Evolutionary conservation across 805 yeast species (phyloP).

Genomic region (Teunomyces barrocoloradensis): DNA sequence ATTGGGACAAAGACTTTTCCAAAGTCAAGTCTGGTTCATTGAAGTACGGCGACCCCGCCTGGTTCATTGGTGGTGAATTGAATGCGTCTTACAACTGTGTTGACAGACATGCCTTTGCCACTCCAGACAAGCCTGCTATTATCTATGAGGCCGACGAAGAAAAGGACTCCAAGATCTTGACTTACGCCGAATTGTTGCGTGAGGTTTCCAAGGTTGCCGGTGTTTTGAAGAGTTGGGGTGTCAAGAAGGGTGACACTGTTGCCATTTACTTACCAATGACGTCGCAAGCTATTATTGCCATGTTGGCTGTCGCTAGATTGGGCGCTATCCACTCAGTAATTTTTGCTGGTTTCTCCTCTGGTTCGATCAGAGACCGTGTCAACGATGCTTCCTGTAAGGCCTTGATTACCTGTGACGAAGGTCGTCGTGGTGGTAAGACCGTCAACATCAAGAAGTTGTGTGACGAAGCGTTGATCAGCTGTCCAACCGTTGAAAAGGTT

Average conservation of each 20-base stretch:
- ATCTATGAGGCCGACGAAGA: slow-evolving; percentile 83
- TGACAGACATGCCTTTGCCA: slow-evolving; percentile 72
- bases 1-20: slow-evolving; percentile 79
- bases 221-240: slow-evolving; percentile 62
- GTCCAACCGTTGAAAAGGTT: slow-evolving; percentile 68
- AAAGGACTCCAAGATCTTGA: slow-evolving; percentile 55
- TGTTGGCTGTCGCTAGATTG: slow-evolving; percentile 74
- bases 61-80: slow-evolving; percentile 79
- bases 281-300: slow-evolving; percentile 71
- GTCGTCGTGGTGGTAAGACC: slow-evolving; percentile 78
- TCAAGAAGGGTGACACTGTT: slow-evolving; percentile 78
- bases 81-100: slow-evolving; percentile 81
- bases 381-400: slow-evolving; percentile 69
- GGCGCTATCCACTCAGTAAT: slow-evolving; percentile 86
- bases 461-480: slow-evolving; percentile 69
- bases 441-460: slow-evolving; percentile 79
- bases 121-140: slow-evolving; percentile 72
- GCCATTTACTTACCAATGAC: slow-evolving; percentile 87
- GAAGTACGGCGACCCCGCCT: slow-evolving; percentile 53
- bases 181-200: slow-evolving; percentile 69
- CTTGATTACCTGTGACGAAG: slow-evolving; percentile 79
- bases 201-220: slow-evolving; percentile 73
- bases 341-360: slow-evolving; percentile 80
- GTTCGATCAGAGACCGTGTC: slow-evolving; percentile 69
- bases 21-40: slow-evolving; percentile 64